Conservation (phyloP, 2,329 filamentous ascomycete species). For the Paecilomyces fulvus region DNA sequence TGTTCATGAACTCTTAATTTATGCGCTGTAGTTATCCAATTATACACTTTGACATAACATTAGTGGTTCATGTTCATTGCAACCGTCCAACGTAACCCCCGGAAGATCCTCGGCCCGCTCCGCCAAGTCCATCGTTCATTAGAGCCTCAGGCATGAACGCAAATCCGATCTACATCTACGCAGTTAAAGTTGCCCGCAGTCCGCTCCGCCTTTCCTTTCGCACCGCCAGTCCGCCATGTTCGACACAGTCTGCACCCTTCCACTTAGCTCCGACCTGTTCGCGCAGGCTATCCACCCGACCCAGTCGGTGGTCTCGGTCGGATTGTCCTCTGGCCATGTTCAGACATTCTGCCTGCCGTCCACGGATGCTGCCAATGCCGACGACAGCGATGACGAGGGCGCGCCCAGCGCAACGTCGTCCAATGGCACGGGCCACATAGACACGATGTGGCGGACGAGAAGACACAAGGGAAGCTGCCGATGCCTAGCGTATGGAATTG, state of each 20-base stretch:
- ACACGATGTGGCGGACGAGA: constrained; percentile 75
- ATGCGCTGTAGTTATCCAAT: no score
- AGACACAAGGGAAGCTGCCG: constrained; percentile 93
- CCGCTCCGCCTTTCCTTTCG: neutral
- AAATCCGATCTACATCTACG: constrained; percentile 3
- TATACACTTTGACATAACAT: no score
- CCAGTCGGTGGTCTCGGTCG: constrained; percentile 76
- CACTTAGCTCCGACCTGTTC: constrained; percentile 79
- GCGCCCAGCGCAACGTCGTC: constrained; percentile 35
- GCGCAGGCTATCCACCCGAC: constrained; percentile 77
- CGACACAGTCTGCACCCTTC: constrained; percentile 84
- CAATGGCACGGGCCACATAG: constrained; percentile 65
- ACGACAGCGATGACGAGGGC: constrained; percentile 42
- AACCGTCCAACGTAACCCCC: constrained; percentile 3
- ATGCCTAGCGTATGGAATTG: constrained; percentile 65
- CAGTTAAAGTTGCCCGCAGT: neutral
- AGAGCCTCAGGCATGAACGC: constrained; percentile 5
- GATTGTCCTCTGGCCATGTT: constrained; percentile 76
- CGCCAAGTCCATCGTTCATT: neutral
- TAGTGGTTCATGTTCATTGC: no score
- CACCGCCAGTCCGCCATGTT: constrained; percentile 52
- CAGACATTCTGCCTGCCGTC: constrained; percentile 70
- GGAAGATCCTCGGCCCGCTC: constrained; percentile 17
- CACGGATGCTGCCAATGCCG: constrained; percentile 39
- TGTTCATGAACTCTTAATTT: no score